Base-by-base conservation (phyloP, 2,329 filamentous ascomycete species). In the Aspergillus sp. region DNA sequence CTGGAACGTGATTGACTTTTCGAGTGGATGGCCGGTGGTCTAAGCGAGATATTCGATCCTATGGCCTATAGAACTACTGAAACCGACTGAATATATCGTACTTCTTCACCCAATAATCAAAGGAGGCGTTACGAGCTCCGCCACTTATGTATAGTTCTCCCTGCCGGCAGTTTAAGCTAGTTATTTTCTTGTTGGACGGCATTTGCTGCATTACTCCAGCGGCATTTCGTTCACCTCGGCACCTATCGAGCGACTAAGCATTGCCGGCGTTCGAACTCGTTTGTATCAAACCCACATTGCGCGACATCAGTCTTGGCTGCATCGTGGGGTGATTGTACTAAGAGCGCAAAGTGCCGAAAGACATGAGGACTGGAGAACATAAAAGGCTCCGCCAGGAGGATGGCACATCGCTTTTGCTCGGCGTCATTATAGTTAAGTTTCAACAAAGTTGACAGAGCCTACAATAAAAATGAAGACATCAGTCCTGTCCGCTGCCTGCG, bases 1-100 rank as follows among this genome's bases (percentile, higher is more conserved):
- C 13, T 76, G 73, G 72, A 77, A 76, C 53, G 59, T 52, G 5
- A 51, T 77, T 20, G 63, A 60, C 32, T 76, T 72, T 62, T 66
- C 62, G 13, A 60, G 59, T 38, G 74, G 73, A 22, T 77, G 74
- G 74, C 74, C 74, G 2, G 56, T 60, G 6, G 66, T 74, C 1
- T 71, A 60, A 51, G 40, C 13, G 14, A 3, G 33, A 24, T 2
- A 8, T 30, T 4, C 26, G 26, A 30, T 2, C 1, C 9, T 30
- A 11, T 30, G 26, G 26, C 26, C 26, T 30, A 8, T 30, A 30
- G 8, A 30, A 1, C 26, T 30, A 11, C 26, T 10, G 8, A 30
- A 8, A 11, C 26, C 26, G 26, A 30, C 26, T 2, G 2, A 30
- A 30, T 30, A 30, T 30, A 30, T 30, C 10, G 10, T 30, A 30